Conservation (phyloP, 768 basidiomycete species). For the Xanthoconium stramineum region DNA sequence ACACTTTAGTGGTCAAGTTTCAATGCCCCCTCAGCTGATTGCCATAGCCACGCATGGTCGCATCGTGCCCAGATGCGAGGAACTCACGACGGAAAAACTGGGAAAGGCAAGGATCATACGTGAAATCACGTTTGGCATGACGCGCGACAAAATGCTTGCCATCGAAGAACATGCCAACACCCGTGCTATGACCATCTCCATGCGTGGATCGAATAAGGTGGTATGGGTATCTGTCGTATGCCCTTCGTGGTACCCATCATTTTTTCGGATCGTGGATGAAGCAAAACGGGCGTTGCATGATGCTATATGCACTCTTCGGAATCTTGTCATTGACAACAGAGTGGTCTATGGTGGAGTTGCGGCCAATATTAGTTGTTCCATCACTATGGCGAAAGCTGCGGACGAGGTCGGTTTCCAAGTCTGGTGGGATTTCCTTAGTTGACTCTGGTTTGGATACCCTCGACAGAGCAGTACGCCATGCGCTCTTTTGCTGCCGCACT, state of each 20-base stretch:
- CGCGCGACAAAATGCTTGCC: slow-evolving; percentile 98
- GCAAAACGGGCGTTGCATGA: slow-evolving; percentile 98
- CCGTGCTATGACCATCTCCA: slow-evolving; percentile 94
- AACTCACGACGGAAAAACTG: slow-evolving; percentile 86
- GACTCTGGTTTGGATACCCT: slow-evolving; percentile 61
- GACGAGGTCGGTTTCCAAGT: slow-evolving; percentile 63
- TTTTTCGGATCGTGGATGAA: slow-evolving; percentile 89
- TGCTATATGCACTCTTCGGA: slow-evolving; percentile 95
- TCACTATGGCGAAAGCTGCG: slow-evolving; percentile 91
- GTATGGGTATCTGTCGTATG: slow-evolving; percentile 38
- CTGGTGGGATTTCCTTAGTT: not conserved
- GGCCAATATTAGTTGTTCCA: slow-evolving; percentile 92
- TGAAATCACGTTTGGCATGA: slow-evolving; percentile 95
- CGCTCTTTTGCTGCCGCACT: slow-evolving; percentile 96
- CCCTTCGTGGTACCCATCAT: not conserved
- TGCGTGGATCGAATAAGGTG: slow-evolving; percentile 99
- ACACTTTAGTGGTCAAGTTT: not conserved
- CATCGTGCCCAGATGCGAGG: slow-evolving; percentile 97
- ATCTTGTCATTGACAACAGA: slow-evolving; percentile 90
- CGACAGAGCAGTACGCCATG: slow-evolving; percentile 99
- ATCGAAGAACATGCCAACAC: slow-evolving; percentile 98
- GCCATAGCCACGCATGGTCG: slow-evolving; percentile 98
- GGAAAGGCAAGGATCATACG: slow-evolving; percentile 92
- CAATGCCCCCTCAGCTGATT: slow-evolving; percentile 60
- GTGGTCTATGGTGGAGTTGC: slow-evolving; percentile 99